Conservation (phyloP, 2,329 filamentous ascomycete species). For the Aureobasidium sp. region DNA sequence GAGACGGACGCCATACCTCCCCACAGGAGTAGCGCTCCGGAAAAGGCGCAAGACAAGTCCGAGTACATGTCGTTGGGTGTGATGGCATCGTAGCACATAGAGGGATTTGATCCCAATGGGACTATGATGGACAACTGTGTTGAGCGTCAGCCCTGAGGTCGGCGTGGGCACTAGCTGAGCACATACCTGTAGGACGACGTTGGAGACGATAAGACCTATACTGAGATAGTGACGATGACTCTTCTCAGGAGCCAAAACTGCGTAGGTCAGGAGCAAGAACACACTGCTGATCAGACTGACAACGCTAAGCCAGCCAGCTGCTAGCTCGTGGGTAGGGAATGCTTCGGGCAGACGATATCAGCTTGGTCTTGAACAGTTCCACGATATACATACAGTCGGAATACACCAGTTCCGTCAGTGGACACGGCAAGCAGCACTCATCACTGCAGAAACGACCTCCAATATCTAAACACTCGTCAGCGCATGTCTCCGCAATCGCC, state of each 20-base stretch:
- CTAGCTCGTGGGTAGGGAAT: slow-evolving; percentile 39
- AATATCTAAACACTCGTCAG: slow-evolving; percentile 31
- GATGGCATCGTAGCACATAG: slow-evolving; percentile 72
- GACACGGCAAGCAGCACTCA: slow-evolving; percentile 77
- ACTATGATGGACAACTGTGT: slow-evolving; percentile 71
- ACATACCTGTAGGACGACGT: slow-evolving; percentile 68
- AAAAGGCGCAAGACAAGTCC: slow-evolving; percentile 69
- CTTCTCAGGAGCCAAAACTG: slow-evolving; percentile 69
- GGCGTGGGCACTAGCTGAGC: not conserved
- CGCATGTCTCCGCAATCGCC: too few species aligned
- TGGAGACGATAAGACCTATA: slow-evolving; percentile 65
- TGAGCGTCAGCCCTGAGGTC: not conserved
- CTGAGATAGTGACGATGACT: slow-evolving; percentile 85
- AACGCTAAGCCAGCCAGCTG: slow-evolving; percentile 72
- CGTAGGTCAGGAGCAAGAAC: slow-evolving; percentile 71
- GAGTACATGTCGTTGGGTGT: slow-evolving; percentile 77
- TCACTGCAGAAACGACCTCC: slow-evolving; percentile 49
- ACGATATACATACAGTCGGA: slow-evolving; percentile 37
- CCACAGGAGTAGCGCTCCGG: slow-evolving; percentile 67
- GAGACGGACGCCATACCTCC: slow-evolving; percentile 73
- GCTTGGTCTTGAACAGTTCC: not conserved
- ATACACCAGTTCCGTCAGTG: slow-evolving; percentile 66
- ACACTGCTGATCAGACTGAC: slow-evolving; percentile 62
- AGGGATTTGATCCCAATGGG: slow-evolving; percentile 63
- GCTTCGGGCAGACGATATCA: slow-evolving; percentile 15